These are phyloP conservation scores for Solanum clarkiae DNA, from an alignment of 257 asterid species.

Conservation along the genomic window DNA sequence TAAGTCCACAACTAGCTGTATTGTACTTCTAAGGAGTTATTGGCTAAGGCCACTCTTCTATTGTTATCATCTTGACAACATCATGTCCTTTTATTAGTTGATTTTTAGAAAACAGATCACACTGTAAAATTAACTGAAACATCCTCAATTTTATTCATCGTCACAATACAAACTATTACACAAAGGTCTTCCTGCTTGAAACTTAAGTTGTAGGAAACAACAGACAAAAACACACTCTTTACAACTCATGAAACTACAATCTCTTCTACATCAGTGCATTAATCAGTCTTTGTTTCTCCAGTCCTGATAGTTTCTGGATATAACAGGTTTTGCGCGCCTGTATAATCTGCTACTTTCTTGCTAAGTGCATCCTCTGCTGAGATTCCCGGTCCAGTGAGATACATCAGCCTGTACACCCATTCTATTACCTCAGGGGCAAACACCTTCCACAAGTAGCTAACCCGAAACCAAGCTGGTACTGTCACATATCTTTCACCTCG, in stretches of 20 bases:
- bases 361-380: constrained; percentile 3
- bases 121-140: background rate
- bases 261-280: background rate
- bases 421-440: constrained; percentile 18
- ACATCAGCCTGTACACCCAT: constrained; percentile 3
- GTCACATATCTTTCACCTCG: constrained; percentile 24
- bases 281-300: constrained; percentile 4
- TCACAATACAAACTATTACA: background rate
- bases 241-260: background rate
- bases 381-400: background rate
- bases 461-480: constrained; percentile 22
- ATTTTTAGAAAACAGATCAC: background rate
- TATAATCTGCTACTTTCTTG: constrained; percentile 17
- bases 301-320: constrained; percentile 15
- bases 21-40: background rate
- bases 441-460: constrained; percentile 16
- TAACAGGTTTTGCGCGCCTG: constrained; percentile 3
- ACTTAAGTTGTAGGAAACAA: background rate
- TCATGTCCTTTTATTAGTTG: background rate
- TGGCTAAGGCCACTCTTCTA: background rate
- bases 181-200: background rate
- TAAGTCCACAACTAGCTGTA: background rate
- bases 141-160: background rate
- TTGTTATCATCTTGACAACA: background rate
- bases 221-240: background rate